Evolutionary conservation across 805 yeast genomes (phyloP).

Genomic region (Tetrapisispora namnaoensis): DNA sequence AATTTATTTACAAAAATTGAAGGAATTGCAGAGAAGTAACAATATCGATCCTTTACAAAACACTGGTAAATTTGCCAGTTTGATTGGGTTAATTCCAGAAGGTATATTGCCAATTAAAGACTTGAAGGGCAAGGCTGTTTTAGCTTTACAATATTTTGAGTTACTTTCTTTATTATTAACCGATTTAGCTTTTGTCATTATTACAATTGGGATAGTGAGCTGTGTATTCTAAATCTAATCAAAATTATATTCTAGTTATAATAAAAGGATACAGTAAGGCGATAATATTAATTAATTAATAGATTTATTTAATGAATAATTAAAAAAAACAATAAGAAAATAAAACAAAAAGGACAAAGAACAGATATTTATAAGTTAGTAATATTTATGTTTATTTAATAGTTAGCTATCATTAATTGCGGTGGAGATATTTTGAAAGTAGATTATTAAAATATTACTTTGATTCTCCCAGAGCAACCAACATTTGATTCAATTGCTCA

Average conservation of each 20-base stretch:
- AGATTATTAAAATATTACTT: background rate
- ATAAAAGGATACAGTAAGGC: background rate
- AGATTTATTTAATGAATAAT: background rate
- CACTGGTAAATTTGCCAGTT: slow-evolving; percentile 22
- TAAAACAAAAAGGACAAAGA: too few species aligned
- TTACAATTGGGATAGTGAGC: slow-evolving; percentile 19
- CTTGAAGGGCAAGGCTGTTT: slow-evolving; percentile 19
- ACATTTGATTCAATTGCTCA: slow-evolving; percentile 17
- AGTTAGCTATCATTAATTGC: too few species aligned
- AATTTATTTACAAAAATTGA: slow-evolving; percentile 23
- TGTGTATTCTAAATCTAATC: background rate
- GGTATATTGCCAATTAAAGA: slow-evolving; percentile 25
- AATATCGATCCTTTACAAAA: slow-evolving; percentile 21
- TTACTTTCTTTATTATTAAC: slow-evolving; percentile 27
- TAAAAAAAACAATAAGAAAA: background rate
- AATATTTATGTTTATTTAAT: too few species aligned
- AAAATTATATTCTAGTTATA: background rate
- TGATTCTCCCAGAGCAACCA: slow-evolving; percentile 22
- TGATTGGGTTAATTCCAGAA: slow-evolving; percentile 27
- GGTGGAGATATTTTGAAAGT: too few species aligned
- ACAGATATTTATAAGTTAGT: background rate
- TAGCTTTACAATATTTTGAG: slow-evolving; percentile 25
- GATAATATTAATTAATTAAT: background rate
- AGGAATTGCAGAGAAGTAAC: slow-evolving; percentile 18
- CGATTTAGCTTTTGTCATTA: slow-evolving; percentile 27